Evolutionary conservation across 1,284 basidiomycete species (phyloP), one percentile per base, ranked within the genome.

Genomic region (Ceratorhiza oryzae-sativae): DNA sequence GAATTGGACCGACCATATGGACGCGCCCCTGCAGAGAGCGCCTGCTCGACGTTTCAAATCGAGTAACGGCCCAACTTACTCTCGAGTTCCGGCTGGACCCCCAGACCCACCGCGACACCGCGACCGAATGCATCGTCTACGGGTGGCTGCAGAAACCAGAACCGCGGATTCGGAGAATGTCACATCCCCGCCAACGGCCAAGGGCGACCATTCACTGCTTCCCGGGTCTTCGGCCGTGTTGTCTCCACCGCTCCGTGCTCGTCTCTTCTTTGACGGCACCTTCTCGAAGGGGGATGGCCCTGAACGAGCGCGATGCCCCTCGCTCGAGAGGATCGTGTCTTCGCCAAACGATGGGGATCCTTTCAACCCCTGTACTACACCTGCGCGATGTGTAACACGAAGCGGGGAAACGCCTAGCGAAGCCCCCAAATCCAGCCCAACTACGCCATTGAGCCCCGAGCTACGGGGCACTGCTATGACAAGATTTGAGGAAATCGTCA

Each of bases 381-480:
- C n/a, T 20, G 20, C 46, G 23, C 58, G 27, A 27, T 32, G 51
- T 15, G 46, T 53, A 46, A 9, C 20, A 45, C 25, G 36, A 9
- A 34, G 32, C 39, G n/a, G 39, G 36, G 45, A 20, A 27, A 1
- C 53, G 3, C 53, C 20, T 49, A 55, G n/a, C 23, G 18, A 42
- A 2, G 51, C 13, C 9, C 18, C 27, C 9, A 53, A 56, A 25
- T 68, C 53, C 12, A 68, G 51, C 27, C 39, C 56, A 58, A 58
- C 65, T 2, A 23, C 45, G 9, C 65, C 65, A 23, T 51, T 68
- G 34, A 68, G 65, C 41, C 65, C 65, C 15, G 65, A 68, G 41
- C 13, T 68, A 23, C 34, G 65, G 25, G 65, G 36, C 25, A 53
- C 65, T 4, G 65, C 65, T n/a, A 68, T 68, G 65, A 68, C 65